A percentile compares a stretch with the other conserved stretches of the same genome.
Evolutionary conservation across 1,139 yeast species (phyloP).

Genomic region (Trichomonascaceae sp.): DNA sequence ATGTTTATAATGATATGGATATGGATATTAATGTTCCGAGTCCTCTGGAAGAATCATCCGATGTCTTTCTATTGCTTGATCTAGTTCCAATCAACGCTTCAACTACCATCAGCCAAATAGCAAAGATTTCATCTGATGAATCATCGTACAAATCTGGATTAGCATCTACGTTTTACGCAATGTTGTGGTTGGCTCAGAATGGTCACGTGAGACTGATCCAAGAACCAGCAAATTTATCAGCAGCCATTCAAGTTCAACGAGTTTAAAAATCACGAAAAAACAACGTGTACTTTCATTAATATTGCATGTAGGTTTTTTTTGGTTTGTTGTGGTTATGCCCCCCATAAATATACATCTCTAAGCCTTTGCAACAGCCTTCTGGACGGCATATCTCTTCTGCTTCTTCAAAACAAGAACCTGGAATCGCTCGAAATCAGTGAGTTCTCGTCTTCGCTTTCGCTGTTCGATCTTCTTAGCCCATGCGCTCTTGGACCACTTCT

Average conservation of each 20-base stretch:
- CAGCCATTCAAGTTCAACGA: not conserved
- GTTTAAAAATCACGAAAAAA: not conserved
- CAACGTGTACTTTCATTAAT: not conserved
- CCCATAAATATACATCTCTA: not conserved
- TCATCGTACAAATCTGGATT: not conserved
- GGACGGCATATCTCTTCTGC: slow-evolving; percentile 93
- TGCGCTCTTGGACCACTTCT: slow-evolving; percentile 87
- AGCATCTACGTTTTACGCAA: not conserved
- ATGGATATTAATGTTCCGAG: slow-evolving; percentile 1
- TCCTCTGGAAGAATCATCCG: not conserved
- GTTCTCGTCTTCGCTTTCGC: slow-evolving; percentile 85
- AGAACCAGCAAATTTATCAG: not conserved
- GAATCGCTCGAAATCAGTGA: slow-evolving; percentile 98
- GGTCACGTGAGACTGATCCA: not conserved
- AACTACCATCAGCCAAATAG: not conserved
- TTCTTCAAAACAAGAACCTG: slow-evolving; percentile 95
- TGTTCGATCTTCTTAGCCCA: slow-evolving; percentile 99
- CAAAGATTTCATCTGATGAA: not conserved
- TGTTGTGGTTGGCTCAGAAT: slow-evolving; percentile 3
- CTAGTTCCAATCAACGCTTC: not conserved
- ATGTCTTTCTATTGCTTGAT: not conserved
- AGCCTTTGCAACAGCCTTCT: slow-evolving; percentile 77
- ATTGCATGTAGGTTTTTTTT: not conserved
- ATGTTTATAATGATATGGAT: not conserved
- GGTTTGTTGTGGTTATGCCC: not conserved